Evolutionary conservation across 768 basidiomycete genomes (phyloP).

Genomic region (Inosperma sp.): DNA sequence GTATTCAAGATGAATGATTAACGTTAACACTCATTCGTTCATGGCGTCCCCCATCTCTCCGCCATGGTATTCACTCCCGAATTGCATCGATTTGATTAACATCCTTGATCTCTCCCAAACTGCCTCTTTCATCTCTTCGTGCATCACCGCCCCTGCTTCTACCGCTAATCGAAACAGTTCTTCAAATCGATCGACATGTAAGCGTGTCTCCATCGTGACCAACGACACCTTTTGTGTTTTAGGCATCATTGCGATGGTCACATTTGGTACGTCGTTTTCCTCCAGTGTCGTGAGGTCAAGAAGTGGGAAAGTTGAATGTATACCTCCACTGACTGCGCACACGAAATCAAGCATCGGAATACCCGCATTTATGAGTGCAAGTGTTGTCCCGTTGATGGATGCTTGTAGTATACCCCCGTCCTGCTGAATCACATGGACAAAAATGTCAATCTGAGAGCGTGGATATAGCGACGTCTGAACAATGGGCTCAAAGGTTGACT

Average conservation of each 20-base stretch:
- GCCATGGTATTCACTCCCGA: conserved; percentile 25
- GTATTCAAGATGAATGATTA: conserved; percentile 41
- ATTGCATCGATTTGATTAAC: conserved; percentile 60
- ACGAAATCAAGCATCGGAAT: conserved; percentile 90
- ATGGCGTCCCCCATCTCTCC: conserved; percentile 37
- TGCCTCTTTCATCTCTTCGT: conserved; percentile 77
- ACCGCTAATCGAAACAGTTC: conserved; percentile 79
- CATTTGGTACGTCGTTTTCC: conserved; percentile 83
- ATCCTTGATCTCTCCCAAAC: conserved; percentile 57
- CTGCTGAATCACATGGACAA: conserved; percentile 87
- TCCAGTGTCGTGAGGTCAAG: conserved; percentile 87
- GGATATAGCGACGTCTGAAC: conserved; percentile 89
- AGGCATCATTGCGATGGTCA: conserved; percentile 89
- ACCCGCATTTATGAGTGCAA: conserved; percentile 87
- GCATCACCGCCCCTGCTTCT: conserved; percentile 72
- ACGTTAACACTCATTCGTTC: conserved; percentile 17
- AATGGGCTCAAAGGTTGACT: conserved; percentile 95
- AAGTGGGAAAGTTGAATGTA: conserved; percentile 74
- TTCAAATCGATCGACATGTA: conserved; percentile 89
- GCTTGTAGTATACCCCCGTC: conserved; percentile 91
- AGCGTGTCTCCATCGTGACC: conserved; percentile 89
- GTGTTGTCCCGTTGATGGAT: conserved; percentile 91
- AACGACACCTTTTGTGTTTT: conserved; percentile 81
- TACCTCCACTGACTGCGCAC: conserved; percentile 83
- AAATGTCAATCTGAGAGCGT: conserved; percentile 91